Evolutionary conservation across 2,329 filamentous ascomycete species (phyloP), one percentile per base, ranked within the genome.

Genomic region (Aspergillus sp.): DNA sequence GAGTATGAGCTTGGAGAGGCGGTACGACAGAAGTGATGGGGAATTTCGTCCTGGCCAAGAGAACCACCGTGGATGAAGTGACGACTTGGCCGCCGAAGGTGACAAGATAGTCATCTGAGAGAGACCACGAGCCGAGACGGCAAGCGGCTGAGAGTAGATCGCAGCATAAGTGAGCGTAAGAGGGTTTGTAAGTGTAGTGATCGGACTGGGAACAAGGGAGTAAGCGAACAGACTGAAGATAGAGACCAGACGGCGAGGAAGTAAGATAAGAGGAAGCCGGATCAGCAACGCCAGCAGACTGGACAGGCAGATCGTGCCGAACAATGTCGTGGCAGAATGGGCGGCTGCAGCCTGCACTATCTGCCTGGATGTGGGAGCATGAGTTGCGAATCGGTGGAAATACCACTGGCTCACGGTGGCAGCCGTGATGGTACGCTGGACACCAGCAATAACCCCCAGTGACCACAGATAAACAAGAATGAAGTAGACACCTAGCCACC

Each of bases 391-490:
- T 41, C 91, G 85, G 60, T 96, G 89, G 60, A 96, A 98, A 61
- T 98, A 98, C 91, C 91, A 98, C 60, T 98, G 91, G 25, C 86
- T 93, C 15, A 96, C 89, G 1, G 89, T 94, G 8, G 91, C 91
- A 15, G 86, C 89, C 10, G 89, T 94, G 11, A 88, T 91, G 14
- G 85, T 80, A 37, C 91, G 80, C 57, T 98, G 89, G 14, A 96
- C 74, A 12, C 86, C 86, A 36, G 86, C 81, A 53, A 93, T 78
- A 36, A 96, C 76, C 2, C 83, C 82, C 26, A 95, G 68, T 0
- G 86, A 91, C 91, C 91, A 98, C 46, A 96, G 78, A 60, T 95
- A 96, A 67, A 95, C 82, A 37, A 96, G 66, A 44, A 95, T 76
- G 63, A 95, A 98, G 57, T 80, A 93, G 15, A 77, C 72, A n/a